Evolutionary conservation across 257 asterid species (phyloP).

Genomic region (Penstemon eatonii): DNA sequence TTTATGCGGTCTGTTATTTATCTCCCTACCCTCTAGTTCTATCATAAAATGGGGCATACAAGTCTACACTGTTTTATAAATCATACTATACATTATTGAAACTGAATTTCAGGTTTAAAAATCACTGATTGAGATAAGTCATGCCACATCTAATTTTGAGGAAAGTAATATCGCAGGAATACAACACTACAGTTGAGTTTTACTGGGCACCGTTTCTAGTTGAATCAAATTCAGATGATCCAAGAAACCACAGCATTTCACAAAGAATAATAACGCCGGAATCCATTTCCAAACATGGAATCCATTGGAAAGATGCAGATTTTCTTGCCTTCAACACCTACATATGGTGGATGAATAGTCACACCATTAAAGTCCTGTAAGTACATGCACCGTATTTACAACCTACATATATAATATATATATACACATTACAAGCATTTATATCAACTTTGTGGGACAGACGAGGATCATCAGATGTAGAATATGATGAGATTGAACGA

Average conservation of each 20-base stretch:
- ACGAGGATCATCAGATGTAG: conserved; percentile 37
- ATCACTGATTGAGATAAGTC: too few species aligned
- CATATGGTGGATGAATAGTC: conserved; percentile 66
- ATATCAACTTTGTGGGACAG: conserved; percentile 22
- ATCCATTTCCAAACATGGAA: conserved; percentile 51
- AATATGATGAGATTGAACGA: conserved; percentile 28
- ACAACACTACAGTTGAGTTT: conserved; percentile 51
- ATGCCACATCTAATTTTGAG: too few species aligned
- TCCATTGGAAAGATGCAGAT: conserved; percentile 51
- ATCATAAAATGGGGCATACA: too few species aligned
- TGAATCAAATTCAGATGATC: conserved; percentile 66
- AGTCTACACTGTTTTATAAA: too few species aligned
- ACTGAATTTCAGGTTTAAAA: too few species aligned
- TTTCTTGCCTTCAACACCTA: conserved; percentile 59
- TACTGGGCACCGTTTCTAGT: conserved; percentile 68
- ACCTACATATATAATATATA: not conserved
- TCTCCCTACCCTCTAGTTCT: too few species aligned
- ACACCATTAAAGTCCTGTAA: conserved; percentile 42
- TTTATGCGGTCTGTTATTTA: too few species aligned
- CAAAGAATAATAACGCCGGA: conserved; percentile 40
- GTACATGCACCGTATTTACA: conserved; percentile 4
- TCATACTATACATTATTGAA: too few species aligned
- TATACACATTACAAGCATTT: not conserved
- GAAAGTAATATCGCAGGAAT: conserved; percentile 36
- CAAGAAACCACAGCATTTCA: conserved; percentile 45